A percentile compares a stretch with the other conserved stretches of the same genome.
These are phyloP conservation scores for Candida tetrigidarum DNA, from an alignment of 1,139 yeast species.

Conservation along the genomic window DNA sequence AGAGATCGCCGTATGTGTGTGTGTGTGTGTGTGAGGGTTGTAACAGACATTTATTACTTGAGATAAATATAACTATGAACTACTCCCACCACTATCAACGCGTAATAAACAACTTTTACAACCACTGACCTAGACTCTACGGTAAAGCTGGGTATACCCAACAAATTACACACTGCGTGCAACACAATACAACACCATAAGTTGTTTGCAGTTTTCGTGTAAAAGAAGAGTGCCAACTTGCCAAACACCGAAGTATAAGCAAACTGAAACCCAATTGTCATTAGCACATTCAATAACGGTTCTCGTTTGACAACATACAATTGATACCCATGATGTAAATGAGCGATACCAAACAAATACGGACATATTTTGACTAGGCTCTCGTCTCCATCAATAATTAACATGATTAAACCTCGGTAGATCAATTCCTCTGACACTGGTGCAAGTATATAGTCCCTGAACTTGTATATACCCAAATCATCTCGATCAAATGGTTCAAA, in stretches of 20 bases:
- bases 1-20: too few relatives aligned
- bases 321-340: constrained; percentile 81
- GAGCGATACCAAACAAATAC: constrained; percentile 86
- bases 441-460: constrained; percentile 74
- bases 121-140: constrained; percentile 18
- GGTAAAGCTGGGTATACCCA: constrained; percentile 70
- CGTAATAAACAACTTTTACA: constrained; percentile 38
- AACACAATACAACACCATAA: constrained; percentile 66
- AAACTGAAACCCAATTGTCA: constrained; percentile 60
- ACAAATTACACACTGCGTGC: constrained; percentile 76
- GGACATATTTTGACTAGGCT: constrained; percentile 56
- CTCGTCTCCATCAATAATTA: constrained; percentile 18
- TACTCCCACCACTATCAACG: constrained; percentile 46
- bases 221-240: constrained; percentile 65
- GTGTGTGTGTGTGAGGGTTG: too few relatives aligned
- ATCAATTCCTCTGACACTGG: constrained; percentile 90
- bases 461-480: constrained; percentile 5
- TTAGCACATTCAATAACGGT: constrained; percentile 33
- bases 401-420: constrained; percentile 65
- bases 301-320: constrained; percentile 32
- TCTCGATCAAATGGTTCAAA: constrained; percentile 1
- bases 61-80: constrained; percentile 8
- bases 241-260: constrained; percentile 84
- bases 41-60: too few relatives aligned
- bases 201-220: constrained; percentile 48